Evolutionary conservation across 225 moss, liverwort and hornwort species (phyloP).

Genomic region (Ulota crispa): DNA sequence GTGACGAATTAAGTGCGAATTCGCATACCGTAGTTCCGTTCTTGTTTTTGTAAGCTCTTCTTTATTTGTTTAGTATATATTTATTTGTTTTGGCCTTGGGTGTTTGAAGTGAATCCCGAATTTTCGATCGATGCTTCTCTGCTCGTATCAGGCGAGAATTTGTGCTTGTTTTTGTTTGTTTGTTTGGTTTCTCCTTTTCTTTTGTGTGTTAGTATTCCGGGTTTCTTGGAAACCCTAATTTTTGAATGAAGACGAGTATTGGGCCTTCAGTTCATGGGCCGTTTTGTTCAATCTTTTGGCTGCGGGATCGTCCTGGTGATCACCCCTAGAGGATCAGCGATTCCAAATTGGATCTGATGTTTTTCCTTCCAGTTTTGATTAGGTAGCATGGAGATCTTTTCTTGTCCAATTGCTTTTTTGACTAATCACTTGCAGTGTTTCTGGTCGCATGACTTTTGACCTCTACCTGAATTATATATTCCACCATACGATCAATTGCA

Average conservation of each 20-base stretch:
- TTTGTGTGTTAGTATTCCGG: background rate
- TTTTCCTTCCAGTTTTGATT: background rate
- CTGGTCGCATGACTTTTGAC: too few relatives aligned
- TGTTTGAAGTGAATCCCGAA: too few relatives aligned
- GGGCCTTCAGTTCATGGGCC: background rate
- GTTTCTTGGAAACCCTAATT: background rate
- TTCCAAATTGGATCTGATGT: background rate
- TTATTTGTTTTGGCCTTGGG: background rate
- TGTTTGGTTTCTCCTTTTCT: background rate
- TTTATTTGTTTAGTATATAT: too few relatives aligned
- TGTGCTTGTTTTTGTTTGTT: background rate
- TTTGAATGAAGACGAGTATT: too few relatives aligned
- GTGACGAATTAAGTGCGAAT: background rate
- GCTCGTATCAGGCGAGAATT: background rate
- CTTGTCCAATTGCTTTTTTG: too few relatives aligned
- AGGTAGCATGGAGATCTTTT: too few relatives aligned
- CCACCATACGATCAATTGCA: background rate
- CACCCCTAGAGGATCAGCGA: background rate
- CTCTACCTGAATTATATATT: background rate
- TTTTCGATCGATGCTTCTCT: background rate
- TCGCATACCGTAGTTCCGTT: background rate
- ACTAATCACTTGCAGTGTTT: background rate
- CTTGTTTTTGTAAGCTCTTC: too few relatives aligned
- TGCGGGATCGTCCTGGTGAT: background rate
- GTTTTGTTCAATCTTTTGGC: background rate